A percentile compares a stretch with the other conserved stretches of the same genome.
Conservation (phyloP, 2,329 filamentous ascomycete species). For the Podosphaera fusca region DNA sequence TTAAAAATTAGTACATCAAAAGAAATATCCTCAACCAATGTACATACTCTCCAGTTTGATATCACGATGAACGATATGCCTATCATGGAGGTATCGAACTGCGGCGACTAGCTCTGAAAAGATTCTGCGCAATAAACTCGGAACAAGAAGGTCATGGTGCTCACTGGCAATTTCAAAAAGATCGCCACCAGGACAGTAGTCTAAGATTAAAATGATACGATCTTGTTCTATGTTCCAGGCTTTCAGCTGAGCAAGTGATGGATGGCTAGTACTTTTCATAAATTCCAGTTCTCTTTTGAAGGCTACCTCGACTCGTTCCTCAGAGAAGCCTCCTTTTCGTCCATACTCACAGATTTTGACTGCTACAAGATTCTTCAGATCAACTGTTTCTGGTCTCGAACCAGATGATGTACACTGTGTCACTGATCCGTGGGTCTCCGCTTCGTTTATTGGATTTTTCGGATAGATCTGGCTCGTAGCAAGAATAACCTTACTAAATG, state of each 20-base stretch:
- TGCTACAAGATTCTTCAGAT: conserved; percentile 67
- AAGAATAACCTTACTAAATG: conserved; percentile 83
- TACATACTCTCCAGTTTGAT: conserved; percentile 89
- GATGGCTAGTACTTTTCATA: conserved; percentile 68
- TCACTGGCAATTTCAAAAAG: conserved; percentile 76
- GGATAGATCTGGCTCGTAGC: conserved; percentile 52
- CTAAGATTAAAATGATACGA: conserved; percentile 64
- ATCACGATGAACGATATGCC: conserved; percentile 82
- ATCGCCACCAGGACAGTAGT: conserved; percentile 84
- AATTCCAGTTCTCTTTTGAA: conserved; percentile 90
- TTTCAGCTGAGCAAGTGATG: conserved; percentile 73
- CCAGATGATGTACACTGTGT: conserved; percentile 5
- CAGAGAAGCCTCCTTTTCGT: conserved; percentile 76
- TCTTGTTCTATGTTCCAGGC: conserved; percentile 72
- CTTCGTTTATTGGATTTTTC: conserved; percentile 20
- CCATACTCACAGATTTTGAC: conserved; percentile 93
- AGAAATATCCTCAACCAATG: not conserved
- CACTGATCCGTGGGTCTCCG: conserved; percentile 14
- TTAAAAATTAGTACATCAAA: not conserved
- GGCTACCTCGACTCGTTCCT: conserved; percentile 80
- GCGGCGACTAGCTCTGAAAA: conserved; percentile 77
- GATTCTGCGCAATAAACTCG: conserved; percentile 54
- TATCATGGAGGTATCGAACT: conserved; percentile 61
- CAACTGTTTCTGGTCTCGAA: conserved; percentile 21
- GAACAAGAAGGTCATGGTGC: conserved; percentile 42